Base-by-base conservation (phyloP, 2,329 filamentous ascomycete species). In the Dactylellina cionopaga region DNA sequence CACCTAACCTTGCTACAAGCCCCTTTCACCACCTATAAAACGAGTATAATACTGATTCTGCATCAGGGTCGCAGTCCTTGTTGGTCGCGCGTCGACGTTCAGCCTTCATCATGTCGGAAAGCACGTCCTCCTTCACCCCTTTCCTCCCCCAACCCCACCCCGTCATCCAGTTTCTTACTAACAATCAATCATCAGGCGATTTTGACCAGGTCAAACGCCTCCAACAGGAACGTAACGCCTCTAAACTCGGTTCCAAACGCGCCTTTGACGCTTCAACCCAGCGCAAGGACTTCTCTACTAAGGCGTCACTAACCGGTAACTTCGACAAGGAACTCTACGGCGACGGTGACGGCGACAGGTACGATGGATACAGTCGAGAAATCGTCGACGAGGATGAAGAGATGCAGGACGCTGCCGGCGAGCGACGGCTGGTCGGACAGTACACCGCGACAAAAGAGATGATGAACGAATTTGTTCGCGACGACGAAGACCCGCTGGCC, bases 381-480 rank as follows among this genome's bases (percentile, higher is more conserved):
- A 91, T 98, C 77, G 88, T 87, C 77, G 91, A 92, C 78, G 90
- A 92, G 70, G 90, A 93, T 75, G 89, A 90, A 78, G 89, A 90
- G 70, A 92, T 92, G 87, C 86, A 86, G 52, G 91, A 89, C 80
- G 88, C 83, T 64, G 90, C 91, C 80, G 88, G 84, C 77, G 88
- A 58, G 13, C 91, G 90, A 78, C 88, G 92, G 71, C 84, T 99
- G 72, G 90, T 97, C 31, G 94, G 93, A 75, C 95, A 98, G 81
- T 99, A 99, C 82, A 99, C 95, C 33, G 95, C 95, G 24, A 94
- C 92, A 37, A 90, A 88, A 76, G 89, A 91, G 54, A 92, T 97
- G 82, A 93, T 99, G 79, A 92, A 96, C 79, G 95, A 99, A 82
- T 96, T 96, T 81, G 89, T 94, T 22, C 88, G 87, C 59, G 94